Evolutionary conservation across 768 basidiomycete species (phyloP).

Genomic region (Piloderma croceum): DNA sequence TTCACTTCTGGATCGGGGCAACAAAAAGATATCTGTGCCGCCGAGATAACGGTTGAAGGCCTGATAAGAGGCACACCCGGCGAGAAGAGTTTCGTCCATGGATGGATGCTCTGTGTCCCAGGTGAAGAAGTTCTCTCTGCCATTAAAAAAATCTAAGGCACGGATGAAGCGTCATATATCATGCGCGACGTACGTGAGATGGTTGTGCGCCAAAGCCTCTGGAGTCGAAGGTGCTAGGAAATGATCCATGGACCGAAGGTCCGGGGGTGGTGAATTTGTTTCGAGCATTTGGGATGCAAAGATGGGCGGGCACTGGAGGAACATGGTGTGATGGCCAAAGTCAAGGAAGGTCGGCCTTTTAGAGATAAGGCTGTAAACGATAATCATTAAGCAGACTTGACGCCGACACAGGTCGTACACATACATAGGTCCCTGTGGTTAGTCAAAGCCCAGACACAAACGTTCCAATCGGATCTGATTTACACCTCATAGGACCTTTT

Average conservation of each 20-base stretch:
- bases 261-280: too few species aligned
- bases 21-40: constrained; percentile 65
- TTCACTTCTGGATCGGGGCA: constrained; percentile 58
- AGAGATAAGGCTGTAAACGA: too few species aligned
- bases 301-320: too few species aligned
- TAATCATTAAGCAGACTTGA: too few species aligned
- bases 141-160: constrained; percentile 15
- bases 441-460: too few species aligned
- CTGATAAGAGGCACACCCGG: constrained; percentile 75
- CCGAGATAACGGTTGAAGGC: constrained; percentile 70
- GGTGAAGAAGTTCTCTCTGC: constrained; percentile 58
- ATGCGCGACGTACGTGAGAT: constrained; percentile 49
- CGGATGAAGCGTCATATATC: constrained; percentile 1
- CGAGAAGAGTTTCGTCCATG: constrained; percentile 67
- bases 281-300: too few species aligned
- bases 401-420: too few species aligned
- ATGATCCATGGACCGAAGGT: constrained; percentile 2
- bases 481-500: too few species aligned
- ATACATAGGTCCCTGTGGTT: too few species aligned
- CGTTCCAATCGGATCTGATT: too few species aligned
- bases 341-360: too few species aligned
- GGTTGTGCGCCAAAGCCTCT: constrained; percentile 66
- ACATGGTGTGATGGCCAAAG: too few species aligned
- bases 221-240: constrained; percentile 54
- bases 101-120: constrained; percentile 71